These are phyloP conservation scores for Penicillium diatomitis DNA, from an alignment of 495 filamentous ascomycete genomes.

Conservation along the genomic window DNA sequence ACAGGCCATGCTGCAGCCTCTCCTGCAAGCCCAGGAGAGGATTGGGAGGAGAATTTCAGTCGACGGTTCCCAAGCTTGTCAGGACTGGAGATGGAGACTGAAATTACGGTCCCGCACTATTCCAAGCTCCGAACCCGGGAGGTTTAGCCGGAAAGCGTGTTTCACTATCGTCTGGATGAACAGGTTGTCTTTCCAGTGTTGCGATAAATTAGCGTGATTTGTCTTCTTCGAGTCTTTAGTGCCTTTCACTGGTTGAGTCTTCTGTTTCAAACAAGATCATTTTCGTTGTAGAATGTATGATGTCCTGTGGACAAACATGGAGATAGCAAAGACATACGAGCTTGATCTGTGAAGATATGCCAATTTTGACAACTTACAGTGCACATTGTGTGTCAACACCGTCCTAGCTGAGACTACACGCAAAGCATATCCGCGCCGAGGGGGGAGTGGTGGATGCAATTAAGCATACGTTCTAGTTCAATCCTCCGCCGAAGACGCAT, in stretches of 20 bases:
- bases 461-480: too few species aligned
- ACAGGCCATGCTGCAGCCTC: constrained; percentile 15
- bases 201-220: constrained; percentile 18
- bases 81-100: constrained; percentile 72
- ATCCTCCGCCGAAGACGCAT: too few species aligned
- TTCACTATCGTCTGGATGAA: background rate
- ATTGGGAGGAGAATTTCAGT: constrained; percentile 68
- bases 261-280: too few species aligned
- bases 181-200: constrained; percentile 1
- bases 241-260: too few species aligned
- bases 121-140: constrained; percentile 33
- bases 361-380: too few species aligned
- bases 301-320: constrained; percentile 19
- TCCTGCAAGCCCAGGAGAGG: constrained; percentile 35
- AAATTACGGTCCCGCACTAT: constrained; percentile 41
- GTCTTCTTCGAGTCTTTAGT: background rate
- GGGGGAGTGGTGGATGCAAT: background rate
- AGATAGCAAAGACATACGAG: constrained; percentile 15
- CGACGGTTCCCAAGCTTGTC: constrained; percentile 74
- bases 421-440: background rate
- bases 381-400: background rate
- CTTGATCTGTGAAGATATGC: background rate
- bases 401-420: background rate
- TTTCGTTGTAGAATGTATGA: background rate
- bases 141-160: constrained; percentile 20